Base-by-base conservation (phyloP, 352 stramenopile genomes). In the Albugo candida region DNA sequence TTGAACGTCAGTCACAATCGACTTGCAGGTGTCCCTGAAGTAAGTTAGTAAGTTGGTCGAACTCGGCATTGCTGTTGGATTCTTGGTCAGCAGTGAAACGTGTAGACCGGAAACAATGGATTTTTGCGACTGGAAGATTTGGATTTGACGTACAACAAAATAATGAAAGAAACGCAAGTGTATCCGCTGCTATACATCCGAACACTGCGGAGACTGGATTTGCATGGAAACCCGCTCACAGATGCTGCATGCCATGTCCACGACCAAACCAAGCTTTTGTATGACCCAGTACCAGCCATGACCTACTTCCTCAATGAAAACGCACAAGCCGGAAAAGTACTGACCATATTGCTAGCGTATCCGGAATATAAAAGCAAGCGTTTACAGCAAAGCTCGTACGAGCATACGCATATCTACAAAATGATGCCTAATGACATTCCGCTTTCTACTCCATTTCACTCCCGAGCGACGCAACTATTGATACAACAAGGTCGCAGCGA, bases 1-100 rank as follows among this genome's bases (percentile, higher is more conserved):
- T 59, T 88, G 43, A 85, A 88, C 41, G 35, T 88, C n/a, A 83
- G 66, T 24, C 64, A 83, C 48, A 88, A 88, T 59, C 82, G 78
- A 43, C 60, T 88, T 49, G 75, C 66, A 11, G 53, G 60, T 2
- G 84, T 88, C 39, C 70, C 70, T 2, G 72, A 87, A 60, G 67
- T 81, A 36, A 27, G 54, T 38, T 3, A 31, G 67, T 81, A 36
- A 27, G 54, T 38, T 3, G 8, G 8, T 3, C 24, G 8, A 3
- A 8, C 24, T 31, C 24, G 24, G 8, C 24, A 3, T 17, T 38
- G 4, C n/a, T 18, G 11, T 11, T 24, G 6, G 17, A 1, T 34
- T 18, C 2, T 8, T 14, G 72, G 64, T 67, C 65, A 18, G 72
- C 65, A 0, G 52, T 87, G 50, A 70, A 31, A 31, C 8, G 8